Percentiles rank a stretch among this genome's conserved stretches.
phyloP scores from a whole-genome alignment of 2,329 filamentous ascomycete species.

The Penicillium fuscoglaucum region DNA sequence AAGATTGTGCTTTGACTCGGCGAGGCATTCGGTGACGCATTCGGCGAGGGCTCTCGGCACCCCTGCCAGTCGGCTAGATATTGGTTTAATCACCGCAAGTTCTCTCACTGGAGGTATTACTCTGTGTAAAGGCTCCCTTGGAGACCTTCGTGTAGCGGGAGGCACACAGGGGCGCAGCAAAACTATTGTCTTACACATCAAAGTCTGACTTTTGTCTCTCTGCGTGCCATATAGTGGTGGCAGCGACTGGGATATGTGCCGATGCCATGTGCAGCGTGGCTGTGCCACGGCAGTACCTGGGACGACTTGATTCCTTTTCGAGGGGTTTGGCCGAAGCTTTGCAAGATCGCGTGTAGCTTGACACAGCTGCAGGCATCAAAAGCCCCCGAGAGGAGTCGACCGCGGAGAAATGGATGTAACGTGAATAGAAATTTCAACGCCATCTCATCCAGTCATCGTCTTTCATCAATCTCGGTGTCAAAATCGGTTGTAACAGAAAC shows the following conservation, averaged over 20 bases:
- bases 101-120: not conserved
- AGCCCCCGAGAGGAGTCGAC: not conserved
- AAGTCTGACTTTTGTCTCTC: not conserved
- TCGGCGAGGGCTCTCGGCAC: too few relatives aligned
- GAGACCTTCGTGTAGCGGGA: not conserved
- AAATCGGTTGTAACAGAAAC: constrained; percentile 22
- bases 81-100: not conserved
- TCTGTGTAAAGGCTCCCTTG: not conserved
- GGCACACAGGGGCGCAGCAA: not conserved
- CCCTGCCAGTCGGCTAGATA: not conserved
- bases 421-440: not conserved
- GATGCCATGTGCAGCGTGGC: constrained; percentile 8
- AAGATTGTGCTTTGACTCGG: not conserved
- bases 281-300: constrained; percentile 1
- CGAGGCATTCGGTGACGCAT: not conserved
- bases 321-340: not conserved
- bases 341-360: not conserved
- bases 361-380: not conserved
- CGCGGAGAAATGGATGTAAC: not conserved
- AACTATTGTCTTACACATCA: not conserved
- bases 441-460: not conserved
- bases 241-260: not conserved
- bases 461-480: constrained; percentile 25
- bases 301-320: not conserved
- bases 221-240: not conserved